phyloP scores from a whole-genome alignment of 768 basidiomycete genomes.

The Pisolithus sp. region DNA sequence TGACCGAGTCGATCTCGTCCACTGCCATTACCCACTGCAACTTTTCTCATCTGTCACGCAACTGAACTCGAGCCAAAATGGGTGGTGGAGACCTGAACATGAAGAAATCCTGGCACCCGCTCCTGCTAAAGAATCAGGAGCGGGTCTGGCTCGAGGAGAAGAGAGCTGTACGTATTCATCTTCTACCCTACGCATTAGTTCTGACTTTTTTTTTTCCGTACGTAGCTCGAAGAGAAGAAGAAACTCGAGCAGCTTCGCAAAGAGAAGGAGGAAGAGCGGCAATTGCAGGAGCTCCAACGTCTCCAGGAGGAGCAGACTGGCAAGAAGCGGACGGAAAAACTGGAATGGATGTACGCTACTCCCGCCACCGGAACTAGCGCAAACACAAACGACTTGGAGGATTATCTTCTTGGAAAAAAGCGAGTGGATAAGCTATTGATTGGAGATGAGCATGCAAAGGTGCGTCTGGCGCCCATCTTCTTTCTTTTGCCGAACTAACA shows the following conservation, averaged over 20 bases:
- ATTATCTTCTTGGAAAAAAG: conserved; percentile 96
- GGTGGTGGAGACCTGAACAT: conserved; percentile 98
- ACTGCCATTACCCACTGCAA: conserved; percentile 7
- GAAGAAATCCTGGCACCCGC: conserved; percentile 99
- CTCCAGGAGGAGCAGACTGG: conserved; percentile 94
- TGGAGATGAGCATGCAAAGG: conserved; percentile 89
- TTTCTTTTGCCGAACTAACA: conserved; percentile 7
- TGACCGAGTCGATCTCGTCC: conserved; percentile 3
- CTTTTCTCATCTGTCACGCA: conserved; percentile 1
- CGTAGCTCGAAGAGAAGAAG: conserved; percentile 95
- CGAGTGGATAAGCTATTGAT: conserved; percentile 93
- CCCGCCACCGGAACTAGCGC: conserved; percentile 85
- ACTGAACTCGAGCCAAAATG: conserved; percentile 57
- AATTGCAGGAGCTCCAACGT: conserved; percentile 91
- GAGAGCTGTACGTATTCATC: conserved; percentile 64
- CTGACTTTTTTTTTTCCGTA: conserved; percentile 10
- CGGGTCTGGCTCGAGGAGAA: conserved; percentile 99
- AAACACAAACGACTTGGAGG: conserved; percentile 89
- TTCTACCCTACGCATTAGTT: background rate
- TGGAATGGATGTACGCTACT: conserved; percentile 99
- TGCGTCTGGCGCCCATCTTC: conserved; percentile 21
- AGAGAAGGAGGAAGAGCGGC: conserved; percentile 96
- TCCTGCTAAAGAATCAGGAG: conserved; percentile 97
- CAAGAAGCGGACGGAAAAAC: conserved; percentile 85
- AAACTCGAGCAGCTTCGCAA: conserved; percentile 94